Conservation (phyloP, 495 filamentous ascomycete genomes). For the Xylaria grammica region DNA sequence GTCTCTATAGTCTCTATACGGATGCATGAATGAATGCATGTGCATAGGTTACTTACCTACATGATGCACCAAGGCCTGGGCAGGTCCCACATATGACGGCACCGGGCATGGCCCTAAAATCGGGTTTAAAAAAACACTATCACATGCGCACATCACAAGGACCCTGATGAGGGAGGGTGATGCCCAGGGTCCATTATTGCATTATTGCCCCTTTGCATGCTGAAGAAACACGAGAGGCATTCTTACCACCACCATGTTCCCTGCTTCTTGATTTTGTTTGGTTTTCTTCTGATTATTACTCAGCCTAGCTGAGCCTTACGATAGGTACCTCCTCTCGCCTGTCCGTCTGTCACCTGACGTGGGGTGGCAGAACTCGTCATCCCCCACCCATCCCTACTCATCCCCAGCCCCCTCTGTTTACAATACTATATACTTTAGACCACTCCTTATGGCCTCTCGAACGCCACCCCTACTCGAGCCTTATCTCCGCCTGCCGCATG, state of each 20-base stretch:
- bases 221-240: no score
- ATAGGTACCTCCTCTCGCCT: no score
- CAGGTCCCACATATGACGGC: constrained; percentile 34
- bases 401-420: constrained; percentile 2
- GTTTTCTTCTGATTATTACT: no score
- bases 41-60: not conserved
- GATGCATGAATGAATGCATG: no score
- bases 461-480: constrained; percentile 72
- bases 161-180: constrained; percentile 13
- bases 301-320: no score
- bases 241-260: not conserved
- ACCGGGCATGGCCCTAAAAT: constrained; percentile 21
- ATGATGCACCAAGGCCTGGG: not conserved
- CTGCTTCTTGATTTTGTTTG: not conserved
- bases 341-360: no score
- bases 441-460: constrained; percentile 36
- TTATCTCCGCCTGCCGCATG: constrained; percentile 57
- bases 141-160: constrained; percentile 25
- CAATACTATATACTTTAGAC: not conserved
- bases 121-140: constrained; percentile 12
- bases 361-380: no score
- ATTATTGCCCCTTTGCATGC: no score
- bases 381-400: not conserved
- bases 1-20: no score
- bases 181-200: no score